These are phyloP conservation scores for Streptanthus diversifolius DNA, from an alignment of 345 rosid genomes.

Conservation along the genomic window DNA sequence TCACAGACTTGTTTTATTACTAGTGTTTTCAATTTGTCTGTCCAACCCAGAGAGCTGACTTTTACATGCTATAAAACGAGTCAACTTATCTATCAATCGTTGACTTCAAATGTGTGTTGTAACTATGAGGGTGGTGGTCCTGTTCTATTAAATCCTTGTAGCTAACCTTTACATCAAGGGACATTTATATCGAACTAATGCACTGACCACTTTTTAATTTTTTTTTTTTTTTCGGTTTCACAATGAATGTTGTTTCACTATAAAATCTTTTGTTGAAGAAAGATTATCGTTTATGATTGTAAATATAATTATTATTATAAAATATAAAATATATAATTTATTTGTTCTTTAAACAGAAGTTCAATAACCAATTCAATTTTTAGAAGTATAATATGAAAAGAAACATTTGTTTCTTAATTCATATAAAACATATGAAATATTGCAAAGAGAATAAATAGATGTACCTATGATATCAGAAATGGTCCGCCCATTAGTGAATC, in stretches of 20 bases:
- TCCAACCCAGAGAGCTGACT: slow-evolving; percentile 20
- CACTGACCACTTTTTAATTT: not conserved
- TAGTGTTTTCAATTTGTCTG: slow-evolving; percentile 3
- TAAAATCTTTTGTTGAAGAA: not conserved
- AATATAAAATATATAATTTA: too few species aligned
- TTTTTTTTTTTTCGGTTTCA: not conserved
- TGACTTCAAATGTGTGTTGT: not conserved
- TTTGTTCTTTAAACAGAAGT: too few species aligned
- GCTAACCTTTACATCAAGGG: slow-evolving; percentile 19
- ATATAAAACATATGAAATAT: not conserved
- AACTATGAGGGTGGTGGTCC: not conserved
- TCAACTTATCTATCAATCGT: slow-evolving; percentile 25
- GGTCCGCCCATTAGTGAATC: slow-evolving; percentile 83
- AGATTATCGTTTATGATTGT: not conserved
- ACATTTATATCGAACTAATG: slow-evolving; percentile 14
- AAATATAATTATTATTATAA: not conserved
- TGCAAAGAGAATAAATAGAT: not conserved
- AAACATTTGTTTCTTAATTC: not conserved
- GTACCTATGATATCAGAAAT: slow-evolving; percentile 72
- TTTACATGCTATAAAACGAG: slow-evolving; percentile 2
- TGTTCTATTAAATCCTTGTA: not conserved
- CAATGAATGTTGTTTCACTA: not conserved
- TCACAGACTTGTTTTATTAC: not conserved
- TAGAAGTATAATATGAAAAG: not conserved
- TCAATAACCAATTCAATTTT: not conserved